Evolutionary conservation across 768 basidiomycete genomes (phyloP).

Genomic region (Suillus variegatus): DNA sequence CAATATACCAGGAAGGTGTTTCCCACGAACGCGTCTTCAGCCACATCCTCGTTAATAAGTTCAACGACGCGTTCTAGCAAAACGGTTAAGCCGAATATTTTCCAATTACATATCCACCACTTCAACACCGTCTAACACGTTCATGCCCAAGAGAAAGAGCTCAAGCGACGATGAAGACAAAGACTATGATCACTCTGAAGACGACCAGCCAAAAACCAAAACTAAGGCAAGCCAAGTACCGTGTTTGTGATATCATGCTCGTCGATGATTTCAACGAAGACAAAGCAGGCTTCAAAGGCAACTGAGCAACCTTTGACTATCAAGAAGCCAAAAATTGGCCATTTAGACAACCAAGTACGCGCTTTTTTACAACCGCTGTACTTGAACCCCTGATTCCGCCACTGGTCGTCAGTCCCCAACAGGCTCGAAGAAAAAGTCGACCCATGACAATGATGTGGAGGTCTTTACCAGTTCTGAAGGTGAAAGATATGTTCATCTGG

Average conservation of each 20-base stretch:
- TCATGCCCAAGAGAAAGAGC: constrained; percentile 21
- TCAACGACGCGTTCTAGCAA: constrained; percentile 15
- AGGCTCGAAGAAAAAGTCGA: constrained; percentile 1
- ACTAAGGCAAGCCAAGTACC: neutral
- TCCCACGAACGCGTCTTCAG: constrained; percentile 19
- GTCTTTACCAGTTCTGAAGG: constrained; percentile 27
- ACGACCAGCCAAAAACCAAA: neutral
- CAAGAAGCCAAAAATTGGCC: constrained; percentile 39
- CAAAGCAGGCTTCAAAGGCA: constrained; percentile 7
- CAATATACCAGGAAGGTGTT: constrained; percentile 34
- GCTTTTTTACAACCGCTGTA: neutral
- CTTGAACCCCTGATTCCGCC: constrained; percentile 19
- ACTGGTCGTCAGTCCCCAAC: constrained; percentile 16
- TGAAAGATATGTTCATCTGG: constrained; percentile 60
- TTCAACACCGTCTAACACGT: neutral
- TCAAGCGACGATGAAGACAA: constrained; percentile 23
- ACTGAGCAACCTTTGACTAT: constrained; percentile 19
- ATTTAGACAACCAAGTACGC: constrained; percentile 5
- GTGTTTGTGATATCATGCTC: neutral
- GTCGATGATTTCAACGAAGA: neutral
- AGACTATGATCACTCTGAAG: constrained; percentile 11
- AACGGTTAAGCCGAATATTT: neutral
- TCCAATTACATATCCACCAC: neutral
- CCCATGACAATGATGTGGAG: constrained; percentile 5
- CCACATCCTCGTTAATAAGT: constrained; percentile 5